Percentiles rank a stretch among this genome's conserved stretches.
These are phyloP conservation scores for Xylaria curta DNA, from an alignment of 495 filamentous ascomycete species.

Conservation along the genomic window DNA sequence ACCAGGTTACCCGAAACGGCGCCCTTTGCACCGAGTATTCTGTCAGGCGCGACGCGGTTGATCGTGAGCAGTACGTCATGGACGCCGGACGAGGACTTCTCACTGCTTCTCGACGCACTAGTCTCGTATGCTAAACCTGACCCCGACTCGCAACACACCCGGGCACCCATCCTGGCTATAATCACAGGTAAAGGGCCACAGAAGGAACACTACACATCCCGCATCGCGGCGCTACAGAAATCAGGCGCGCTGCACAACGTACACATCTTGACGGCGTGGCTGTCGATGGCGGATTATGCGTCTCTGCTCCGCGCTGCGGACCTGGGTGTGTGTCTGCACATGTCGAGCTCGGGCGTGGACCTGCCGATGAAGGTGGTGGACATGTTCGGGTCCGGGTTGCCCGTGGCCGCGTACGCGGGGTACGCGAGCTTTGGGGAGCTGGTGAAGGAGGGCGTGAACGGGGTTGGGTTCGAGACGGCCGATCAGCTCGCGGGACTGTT, in stretches of 20 bases:
- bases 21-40: slow-evolving; percentile 61
- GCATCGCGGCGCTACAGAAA: slow-evolving; percentile 63
- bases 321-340: slow-evolving; percentile 89
- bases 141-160: not conserved
- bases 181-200: slow-evolving; percentile 95
- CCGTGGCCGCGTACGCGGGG: slow-evolving; percentile 81
- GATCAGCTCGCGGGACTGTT: slow-evolving; percentile 65
- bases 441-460: slow-evolving; percentile 84
- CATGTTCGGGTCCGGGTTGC: slow-evolving; percentile 94
- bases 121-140: slow-evolving; percentile 63
- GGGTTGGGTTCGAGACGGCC: slow-evolving; percentile 75
- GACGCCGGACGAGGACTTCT: slow-evolving; percentile 97
- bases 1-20: slow-evolving; percentile 62
- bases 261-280: slow-evolving; percentile 79
- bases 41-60: slow-evolving; percentile 63
- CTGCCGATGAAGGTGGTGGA: slow-evolving; percentile 99
- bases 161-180: slow-evolving; percentile 72
- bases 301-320: slow-evolving; percentile 85
- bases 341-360: slow-evolving; percentile 90
- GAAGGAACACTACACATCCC: slow-evolving; percentile 72
- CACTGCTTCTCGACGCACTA: slow-evolving; percentile 83
- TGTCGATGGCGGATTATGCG: slow-evolving; percentile 84
- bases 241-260: slow-evolving; percentile 69
- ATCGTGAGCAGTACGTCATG: slow-evolving; percentile 93
- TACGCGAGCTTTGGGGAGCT: slow-evolving; percentile 90